Base-by-base conservation (phyloP, 78 protist genomes). In the Polysphondylium violaceum region DNA sequence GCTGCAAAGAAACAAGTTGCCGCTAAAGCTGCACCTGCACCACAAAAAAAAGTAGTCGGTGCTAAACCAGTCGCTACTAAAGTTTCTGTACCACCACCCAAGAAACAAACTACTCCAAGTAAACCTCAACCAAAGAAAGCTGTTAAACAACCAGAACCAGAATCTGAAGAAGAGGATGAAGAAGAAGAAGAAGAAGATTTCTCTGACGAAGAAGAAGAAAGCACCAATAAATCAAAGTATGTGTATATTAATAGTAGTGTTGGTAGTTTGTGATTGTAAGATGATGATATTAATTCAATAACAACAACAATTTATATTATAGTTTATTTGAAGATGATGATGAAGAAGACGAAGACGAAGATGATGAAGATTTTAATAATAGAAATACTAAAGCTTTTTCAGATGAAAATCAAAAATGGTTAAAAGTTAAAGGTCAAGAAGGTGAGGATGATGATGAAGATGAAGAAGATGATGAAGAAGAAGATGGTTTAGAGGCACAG, bases 331-430 rank as follows among this genome's bases (percentile, higher is more conserved):
- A 68, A 11, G 65, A 55, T 29, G 33, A 53, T 43, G 38, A 19
- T 29, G 38, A 41, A 3, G 86, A 74, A 5, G 86, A 78, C 0
- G 72, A 64, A 36, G 83, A 79, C 25, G 86, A 79, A 40, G 74
- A 83, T 14, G 81, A 51, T 59, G 90, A 53, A 4, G 86, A 72
- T 60, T 68, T 69, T 17, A 64, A 55, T 59, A 50, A 31, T 50
- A 64, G 71, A 17, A 61, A 47, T 35, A 27, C 83, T 36, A 51
- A 55, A 55, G 41, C 71, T 47, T 43, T 88, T 58, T 77, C 94
- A 14, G 94, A 89, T 81, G 44, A 58, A n/a, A 89, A 89, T 74
- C 29, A 63, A 55, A 50, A 41, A 36, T 76, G 87, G 87, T 59
- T 89, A 35, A 76, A 76, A 81, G n/a, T 14, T 31, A 29, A 14